phyloP scores from a whole-genome alignment of 495 filamentous ascomycete genomes.

The Chaetomium tenue region DNA sequence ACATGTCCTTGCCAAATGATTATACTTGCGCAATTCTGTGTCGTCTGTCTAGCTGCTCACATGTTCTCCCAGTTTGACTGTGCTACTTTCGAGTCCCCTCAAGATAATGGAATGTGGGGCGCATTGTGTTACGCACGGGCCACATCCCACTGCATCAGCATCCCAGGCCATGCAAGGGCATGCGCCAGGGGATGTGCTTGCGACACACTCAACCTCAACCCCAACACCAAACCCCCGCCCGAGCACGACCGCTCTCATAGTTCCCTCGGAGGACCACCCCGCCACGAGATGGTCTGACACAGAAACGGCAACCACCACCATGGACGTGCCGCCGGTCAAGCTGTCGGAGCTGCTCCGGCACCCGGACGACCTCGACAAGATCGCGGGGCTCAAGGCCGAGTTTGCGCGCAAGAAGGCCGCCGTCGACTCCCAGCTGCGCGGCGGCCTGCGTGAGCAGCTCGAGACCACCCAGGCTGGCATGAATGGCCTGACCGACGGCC shows the following conservation, averaged over 20 bases:
- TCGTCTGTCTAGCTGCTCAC: too few species aligned
- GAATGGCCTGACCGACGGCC: constrained; percentile 77
- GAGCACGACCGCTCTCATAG: neutral
- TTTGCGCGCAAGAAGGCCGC: constrained; percentile 91
- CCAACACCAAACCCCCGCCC: neutral
- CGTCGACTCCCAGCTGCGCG: constrained; percentile 83
- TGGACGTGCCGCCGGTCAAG: constrained; percentile 61
- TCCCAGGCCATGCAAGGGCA: neutral
- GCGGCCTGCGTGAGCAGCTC: constrained; percentile 83
- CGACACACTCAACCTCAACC: neutral
- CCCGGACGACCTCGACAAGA: constrained; percentile 92
- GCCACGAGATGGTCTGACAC: constrained; percentile 29
- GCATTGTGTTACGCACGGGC: neutral
- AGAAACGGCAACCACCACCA: constrained; percentile 29
- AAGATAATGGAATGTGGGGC: neutral
- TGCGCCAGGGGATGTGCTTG: neutral
- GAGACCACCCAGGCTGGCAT: constrained; percentile 91
- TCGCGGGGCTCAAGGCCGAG: constrained; percentile 82
- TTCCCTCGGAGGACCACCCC: neutral
- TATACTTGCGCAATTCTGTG: too few species aligned
- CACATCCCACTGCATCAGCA: neutral
- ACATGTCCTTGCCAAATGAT: too few species aligned
- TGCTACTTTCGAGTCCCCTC: neutral
- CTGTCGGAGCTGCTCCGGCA: constrained; percentile 71
- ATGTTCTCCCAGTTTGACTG: neutral